Conservation (phyloP, 2,329 filamentous ascomycete species). For the Fusarium sp. region DNA sequence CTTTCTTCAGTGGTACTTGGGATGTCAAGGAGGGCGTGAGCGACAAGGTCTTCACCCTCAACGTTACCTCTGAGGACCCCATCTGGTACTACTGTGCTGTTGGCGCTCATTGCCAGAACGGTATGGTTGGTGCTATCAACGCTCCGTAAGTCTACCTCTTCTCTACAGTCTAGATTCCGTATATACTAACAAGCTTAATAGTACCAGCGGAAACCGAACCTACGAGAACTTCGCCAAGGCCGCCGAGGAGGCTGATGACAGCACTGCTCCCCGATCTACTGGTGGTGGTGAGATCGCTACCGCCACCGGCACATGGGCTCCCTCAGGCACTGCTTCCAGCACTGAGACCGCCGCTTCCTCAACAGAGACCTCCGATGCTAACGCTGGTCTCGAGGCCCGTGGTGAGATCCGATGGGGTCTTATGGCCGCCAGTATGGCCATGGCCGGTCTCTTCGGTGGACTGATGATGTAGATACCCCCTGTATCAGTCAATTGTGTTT, state of each 20-base stretch:
- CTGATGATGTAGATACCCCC: constrained; percentile 34
- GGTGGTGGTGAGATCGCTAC: constrained; percentile 34
- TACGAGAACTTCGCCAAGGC: constrained; percentile 27
- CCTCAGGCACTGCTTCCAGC: constrained; percentile 23
- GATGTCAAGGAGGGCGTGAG: constrained; percentile 23
- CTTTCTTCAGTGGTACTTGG: constrained; percentile 55
- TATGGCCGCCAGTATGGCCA: constrained; percentile 35
- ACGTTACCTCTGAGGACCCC: constrained; percentile 58
- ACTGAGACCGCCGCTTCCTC: constrained; percentile 20
- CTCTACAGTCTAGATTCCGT: neutral
- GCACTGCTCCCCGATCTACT: constrained; percentile 36
- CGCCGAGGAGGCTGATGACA: constrained; percentile 24
- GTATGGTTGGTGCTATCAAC: constrained; percentile 66
- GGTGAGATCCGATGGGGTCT: constrained; percentile 45
- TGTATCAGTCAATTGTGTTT: constrained; percentile 8
- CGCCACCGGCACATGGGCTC: constrained; percentile 25
- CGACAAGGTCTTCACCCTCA: constrained; percentile 37
- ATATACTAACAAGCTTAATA: neutral
- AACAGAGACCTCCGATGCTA: constrained; percentile 16
- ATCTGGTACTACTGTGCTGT: constrained; percentile 74
- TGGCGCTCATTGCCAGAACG: constrained; percentile 67
- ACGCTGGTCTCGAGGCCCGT: constrained; percentile 30
- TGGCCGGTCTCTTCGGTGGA: constrained; percentile 40
- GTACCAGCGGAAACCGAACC: constrained; percentile 32
- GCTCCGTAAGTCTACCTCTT: constrained; percentile 36